Evolutionary conservation across 1,284 basidiomycete species (phyloP).

Genomic region (Sparassis latifolia): DNA sequence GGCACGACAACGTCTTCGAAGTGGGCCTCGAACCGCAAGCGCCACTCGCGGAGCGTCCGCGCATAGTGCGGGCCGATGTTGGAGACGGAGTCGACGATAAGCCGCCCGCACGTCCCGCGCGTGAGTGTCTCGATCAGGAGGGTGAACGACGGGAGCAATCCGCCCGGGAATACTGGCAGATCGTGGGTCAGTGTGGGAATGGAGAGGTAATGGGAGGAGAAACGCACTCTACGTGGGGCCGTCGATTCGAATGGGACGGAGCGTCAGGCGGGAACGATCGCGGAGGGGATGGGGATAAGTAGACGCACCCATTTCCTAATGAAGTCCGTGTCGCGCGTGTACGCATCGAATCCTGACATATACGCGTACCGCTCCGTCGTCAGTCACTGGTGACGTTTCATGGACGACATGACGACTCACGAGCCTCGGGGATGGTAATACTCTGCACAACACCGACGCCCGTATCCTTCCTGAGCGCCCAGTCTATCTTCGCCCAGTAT

Average conservation of each 20-base stretch:
- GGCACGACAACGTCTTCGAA: slow-evolving; percentile 62
- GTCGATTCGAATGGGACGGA: too few species aligned
- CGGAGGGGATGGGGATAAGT: too few species aligned
- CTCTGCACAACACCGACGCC: slow-evolving; percentile 73
- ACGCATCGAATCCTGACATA: slow-evolving; percentile 44
- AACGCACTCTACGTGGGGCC: not conserved
- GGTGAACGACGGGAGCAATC: slow-evolving; percentile 66
- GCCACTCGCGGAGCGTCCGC: slow-evolving; percentile 81
- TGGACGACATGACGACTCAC: slow-evolving; percentile 31
- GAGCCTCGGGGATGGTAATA: slow-evolving; percentile 75
- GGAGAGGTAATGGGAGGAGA: not conserved
- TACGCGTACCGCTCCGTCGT: not conserved
- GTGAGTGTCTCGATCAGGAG: slow-evolving; percentile 51
- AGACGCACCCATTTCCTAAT: slow-evolving; percentile 70
- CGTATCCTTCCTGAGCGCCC: slow-evolving; percentile 57
- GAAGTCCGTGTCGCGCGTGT: slow-evolving; percentile 64
- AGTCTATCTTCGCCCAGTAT: slow-evolving; percentile 66
- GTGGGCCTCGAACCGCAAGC: slow-evolving; percentile 52
- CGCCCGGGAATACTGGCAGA: slow-evolving; percentile 67
- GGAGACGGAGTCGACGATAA: slow-evolving; percentile 67
- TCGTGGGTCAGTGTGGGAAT: not conserved
- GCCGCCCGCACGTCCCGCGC: slow-evolving; percentile 48
- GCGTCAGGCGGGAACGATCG: too few species aligned
- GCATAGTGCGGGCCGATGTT: slow-evolving; percentile 83
- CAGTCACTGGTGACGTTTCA: too few species aligned